Evolutionary conservation across 805 yeast genomes (phyloP), one percentile per base, ranked within the genome.

Genomic region (Kuraishia borneana): DNA sequence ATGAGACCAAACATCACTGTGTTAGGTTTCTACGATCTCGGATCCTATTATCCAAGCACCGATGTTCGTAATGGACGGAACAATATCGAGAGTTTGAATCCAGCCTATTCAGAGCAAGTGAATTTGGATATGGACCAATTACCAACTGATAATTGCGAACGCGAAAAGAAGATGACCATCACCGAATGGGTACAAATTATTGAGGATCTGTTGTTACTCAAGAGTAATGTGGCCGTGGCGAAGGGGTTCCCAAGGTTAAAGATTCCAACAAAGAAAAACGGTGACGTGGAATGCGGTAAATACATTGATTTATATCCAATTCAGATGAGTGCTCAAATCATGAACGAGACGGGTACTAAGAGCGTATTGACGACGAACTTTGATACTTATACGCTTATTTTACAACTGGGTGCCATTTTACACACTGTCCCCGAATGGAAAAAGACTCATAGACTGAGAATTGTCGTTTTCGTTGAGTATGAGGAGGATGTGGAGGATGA

Each of bases 1-100:
- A 92, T 92, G 98, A 80, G 74, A 47, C 98, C 98, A 2, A 92
- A 92, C 50, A 88, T 92, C 34, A 84, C 96, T 0, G 94, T 92
- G 0, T 40, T 92, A 21, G 97, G 97, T 0, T 87, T 87, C 48
- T 83, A 79, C 45, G 95, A 89, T 49, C 62, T 79, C 39, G n/a
- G n/a, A n/a, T 56, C 37, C 33, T 32, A 26, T 26, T 18, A 40
- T 36, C 26, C 31, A 40, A 7, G 44, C 12, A 10, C 21, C 12
- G 21, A 21, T n/a, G 32, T 21, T 6, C 9, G 37, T 6, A 21
- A 14, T 5, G 30, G 26, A 6, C 18, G 16, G 23, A n/a, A 17
- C 13, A 40, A 37, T 16, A 44, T 49, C 34, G 60, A 55, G 36
- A 45, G 48, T 23, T 33, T 41, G 13, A 42, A 40, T 5, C 23